Conservation (phyloP, 2,329 filamentous ascomycete species). For the Microascus cirrosus region DNA sequence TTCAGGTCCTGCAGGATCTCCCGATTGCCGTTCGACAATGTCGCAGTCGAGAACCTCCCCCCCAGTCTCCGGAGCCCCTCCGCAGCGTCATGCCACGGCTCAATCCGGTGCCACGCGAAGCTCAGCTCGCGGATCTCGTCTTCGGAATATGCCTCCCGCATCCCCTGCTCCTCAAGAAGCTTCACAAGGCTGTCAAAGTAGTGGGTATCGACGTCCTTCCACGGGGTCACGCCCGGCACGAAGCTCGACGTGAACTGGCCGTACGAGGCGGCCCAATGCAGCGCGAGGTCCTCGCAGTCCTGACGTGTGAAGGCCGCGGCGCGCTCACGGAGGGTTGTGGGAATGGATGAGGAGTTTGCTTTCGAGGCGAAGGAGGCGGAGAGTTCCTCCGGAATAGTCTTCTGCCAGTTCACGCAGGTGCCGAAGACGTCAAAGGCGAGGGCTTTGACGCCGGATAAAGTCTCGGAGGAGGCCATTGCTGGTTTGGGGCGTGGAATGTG, state of each 20-base stretch:
- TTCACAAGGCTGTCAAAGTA: slow-evolving; percentile 50
- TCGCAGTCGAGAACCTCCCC: slow-evolving; percentile 44
- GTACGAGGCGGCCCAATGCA: slow-evolving; percentile 61
- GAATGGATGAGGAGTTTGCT: slow-evolving; percentile 32
- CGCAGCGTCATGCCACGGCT: slow-evolving; percentile 56
- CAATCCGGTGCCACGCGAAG: slow-evolving; percentile 60
- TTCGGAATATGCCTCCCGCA: slow-evolving; percentile 49
- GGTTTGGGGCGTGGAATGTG: background rate
- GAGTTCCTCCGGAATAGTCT: slow-evolving; percentile 51
- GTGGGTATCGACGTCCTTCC: slow-evolving; percentile 64
- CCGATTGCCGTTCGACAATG: slow-evolving; percentile 65
- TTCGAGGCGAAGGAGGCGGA: slow-evolving; percentile 34
- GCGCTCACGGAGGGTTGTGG: slow-evolving; percentile 32
- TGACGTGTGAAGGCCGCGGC: slow-evolving; percentile 37
- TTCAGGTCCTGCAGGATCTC: slow-evolving; percentile 55
- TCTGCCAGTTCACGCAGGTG: slow-evolving; percentile 71
- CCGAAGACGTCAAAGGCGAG: slow-evolving; percentile 70
- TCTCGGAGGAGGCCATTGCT: background rate
- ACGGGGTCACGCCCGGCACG: slow-evolving; percentile 33
- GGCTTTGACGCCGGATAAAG: slow-evolving; percentile 19
- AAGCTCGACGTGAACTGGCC: slow-evolving; percentile 44
- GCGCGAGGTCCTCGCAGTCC: slow-evolving; percentile 55
- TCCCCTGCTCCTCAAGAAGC: slow-evolving; percentile 35
- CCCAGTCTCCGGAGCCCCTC: slow-evolving; percentile 44
- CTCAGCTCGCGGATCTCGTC: slow-evolving; percentile 53